Conservation (phyloP, 768 basidiomycete species). For the Chalciporus sphaerocephalus region DNA sequence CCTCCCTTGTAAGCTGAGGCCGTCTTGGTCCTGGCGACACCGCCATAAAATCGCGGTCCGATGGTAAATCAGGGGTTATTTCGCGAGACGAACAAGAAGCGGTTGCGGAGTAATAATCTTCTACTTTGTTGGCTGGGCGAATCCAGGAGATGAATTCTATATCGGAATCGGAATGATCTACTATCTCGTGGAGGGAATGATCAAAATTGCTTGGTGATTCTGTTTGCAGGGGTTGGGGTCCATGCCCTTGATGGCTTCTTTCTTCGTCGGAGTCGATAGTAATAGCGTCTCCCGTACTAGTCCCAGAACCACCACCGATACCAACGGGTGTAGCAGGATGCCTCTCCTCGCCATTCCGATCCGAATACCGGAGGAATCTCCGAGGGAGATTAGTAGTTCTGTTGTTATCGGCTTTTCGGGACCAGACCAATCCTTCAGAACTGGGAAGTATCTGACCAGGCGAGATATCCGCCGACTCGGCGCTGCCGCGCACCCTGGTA, state of each 20-base stretch:
- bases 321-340: neutral
- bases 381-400: neutral
- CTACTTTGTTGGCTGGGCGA: conserved; percentile 1
- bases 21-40: neutral
- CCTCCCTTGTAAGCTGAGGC: neutral
- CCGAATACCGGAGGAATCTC: neutral
- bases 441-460: neutral
- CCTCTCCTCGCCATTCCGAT: neutral
- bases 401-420: neutral
- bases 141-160: conserved; percentile 8
- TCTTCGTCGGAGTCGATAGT: conserved; percentile 21
- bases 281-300: conserved; percentile 18
- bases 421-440: neutral
- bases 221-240: neutral
- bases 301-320: conserved; percentile 6
- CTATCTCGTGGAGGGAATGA: conserved; percentile 1
- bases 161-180: conserved; percentile 9
- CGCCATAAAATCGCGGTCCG: neutral
- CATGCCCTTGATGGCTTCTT: neutral
- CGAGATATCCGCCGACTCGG: neutral
- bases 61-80: conserved; percentile 1
- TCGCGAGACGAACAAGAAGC: neutral
- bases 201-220: neutral
- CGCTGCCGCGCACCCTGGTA: conserved; percentile 14
- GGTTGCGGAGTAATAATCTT: neutral